Evolutionary conservation across 2,329 filamentous ascomycete species (phyloP), one percentile per base, ranked within the genome.

Genomic region (Beauveria caledonica): DNA sequence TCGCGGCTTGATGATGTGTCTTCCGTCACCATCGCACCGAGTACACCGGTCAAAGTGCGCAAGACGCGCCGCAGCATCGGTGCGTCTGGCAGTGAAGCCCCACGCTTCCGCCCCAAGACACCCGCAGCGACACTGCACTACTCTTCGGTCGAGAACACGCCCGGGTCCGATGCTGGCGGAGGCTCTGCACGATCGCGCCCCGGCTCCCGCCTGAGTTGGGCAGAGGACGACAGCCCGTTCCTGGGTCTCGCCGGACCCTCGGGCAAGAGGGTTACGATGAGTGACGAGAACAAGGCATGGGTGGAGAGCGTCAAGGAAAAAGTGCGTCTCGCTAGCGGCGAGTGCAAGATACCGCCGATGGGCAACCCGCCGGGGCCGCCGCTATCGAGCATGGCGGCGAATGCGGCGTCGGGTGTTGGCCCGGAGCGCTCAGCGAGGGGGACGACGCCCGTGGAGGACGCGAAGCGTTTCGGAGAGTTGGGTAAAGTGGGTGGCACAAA

Each of bases 231-330:
- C 64, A 80, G 77, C 66, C 78, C 80, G 9, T 76, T 76, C 62
- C 78, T 90, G 7, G 88, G 88, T 5, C 82, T 92, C 53, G 87
- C 88, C 0, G 89, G 89, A 0, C 88, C 88, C 1, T 84, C 81
- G 51, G 79, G 81, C 40, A 87, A 84, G 71, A 83, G 81, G 64
- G 80, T 83, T 8, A 82, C 80, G 69, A 88, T 85, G 75, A 89
- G 85, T 60, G 85, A 86, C 60, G 86, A 92, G 72, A 90, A 87
- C 68, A 80, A 85, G 61, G 85, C 86, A 44, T 94, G 90, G 90
- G 88, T 94, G 10, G 87, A 92, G 71, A 89, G 86, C 63, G 88
- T 94, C 76, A 87, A 91, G 74, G 87, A 90, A 68, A 88, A 90
- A 69, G 90, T 92, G 45, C 83, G 87, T 62, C 80, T 86, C 51